Conservation (phyloP, 768 basidiomycete species). For the Bullera alba region DNA sequence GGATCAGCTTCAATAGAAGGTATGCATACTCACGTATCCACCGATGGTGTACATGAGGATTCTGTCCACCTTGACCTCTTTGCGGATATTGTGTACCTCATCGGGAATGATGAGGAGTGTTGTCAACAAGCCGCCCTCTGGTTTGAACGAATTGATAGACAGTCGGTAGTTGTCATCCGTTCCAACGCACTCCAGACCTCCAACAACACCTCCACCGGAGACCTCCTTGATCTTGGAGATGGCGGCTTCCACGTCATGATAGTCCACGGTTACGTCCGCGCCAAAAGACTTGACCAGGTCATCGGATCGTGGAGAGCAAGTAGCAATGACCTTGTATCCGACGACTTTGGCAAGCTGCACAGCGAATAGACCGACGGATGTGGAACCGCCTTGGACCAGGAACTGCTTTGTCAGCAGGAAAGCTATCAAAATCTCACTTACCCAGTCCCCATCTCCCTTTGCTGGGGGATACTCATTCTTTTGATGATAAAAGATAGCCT, state of each 20-base stretch:
- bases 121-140: too few relatives aligned
- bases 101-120: too few relatives aligned
- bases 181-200: conserved; percentile 30
- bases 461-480: not conserved
- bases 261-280: conserved; percentile 50
- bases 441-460: not conserved
- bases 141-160: not conserved
- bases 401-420: too few relatives aligned
- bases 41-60: not conserved
- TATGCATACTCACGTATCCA: not conserved
- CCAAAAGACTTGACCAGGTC: conserved; percentile 46
- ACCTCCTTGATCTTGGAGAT: conserved; percentile 17
- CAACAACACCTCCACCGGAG: conserved; percentile 19
- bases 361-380: conserved; percentile 45
- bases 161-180: conserved; percentile 18
- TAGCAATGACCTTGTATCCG: conserved; percentile 44
- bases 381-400: conserved; percentile 41
- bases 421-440: too few relatives aligned
- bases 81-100: too few relatives aligned
- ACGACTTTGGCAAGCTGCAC: conserved; percentile 31
- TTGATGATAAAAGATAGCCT: not conserved
- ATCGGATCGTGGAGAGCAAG: conserved; percentile 44
- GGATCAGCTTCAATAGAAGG: not conserved
- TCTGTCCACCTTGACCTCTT: not conserved
- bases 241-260: conserved; percentile 19